phyloP scores from a whole-genome alignment of 805 yeast species.

The Citeromyces nyonsensis region DNA sequence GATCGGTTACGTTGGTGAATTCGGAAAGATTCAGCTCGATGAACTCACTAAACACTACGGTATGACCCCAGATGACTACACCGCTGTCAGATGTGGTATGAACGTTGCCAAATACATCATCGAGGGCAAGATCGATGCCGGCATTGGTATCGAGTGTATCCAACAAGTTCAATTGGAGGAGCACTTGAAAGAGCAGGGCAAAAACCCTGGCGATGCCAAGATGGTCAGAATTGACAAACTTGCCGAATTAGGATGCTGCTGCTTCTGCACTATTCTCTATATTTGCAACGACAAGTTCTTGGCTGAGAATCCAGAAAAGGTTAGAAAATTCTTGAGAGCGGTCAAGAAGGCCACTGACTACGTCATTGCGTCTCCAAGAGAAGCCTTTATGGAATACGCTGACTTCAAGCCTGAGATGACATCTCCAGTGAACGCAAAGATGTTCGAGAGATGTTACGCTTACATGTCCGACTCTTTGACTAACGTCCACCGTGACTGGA shows the following conservation, averaged over 20 bases:
- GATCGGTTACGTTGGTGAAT: constrained; percentile 44
- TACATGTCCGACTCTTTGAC: constrained; percentile 34
- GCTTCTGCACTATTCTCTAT: constrained; percentile 41
- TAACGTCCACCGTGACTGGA: constrained; percentile 43
- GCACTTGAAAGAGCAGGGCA: constrained; percentile 24
- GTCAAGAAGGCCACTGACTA: constrained; percentile 34
- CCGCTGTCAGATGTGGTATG: constrained; percentile 46
- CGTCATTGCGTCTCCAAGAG: constrained; percentile 23
- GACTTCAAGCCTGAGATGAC: constrained; percentile 32
- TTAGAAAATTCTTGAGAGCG: constrained; percentile 26
- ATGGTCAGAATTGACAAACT: constrained; percentile 40
- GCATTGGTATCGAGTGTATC: constrained; percentile 43
- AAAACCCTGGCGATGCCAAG: constrained; percentile 27
- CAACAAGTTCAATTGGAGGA: constrained; percentile 45
- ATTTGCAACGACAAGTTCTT: constrained; percentile 35
- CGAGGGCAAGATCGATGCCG: constrained; percentile 40
- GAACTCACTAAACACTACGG: constrained; percentile 40
- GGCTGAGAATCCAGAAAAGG: constrained; percentile 27
- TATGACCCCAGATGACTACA: constrained; percentile 37
- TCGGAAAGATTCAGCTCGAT: constrained; percentile 42
- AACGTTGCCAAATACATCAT: constrained; percentile 39
- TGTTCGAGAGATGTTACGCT: constrained; percentile 37
- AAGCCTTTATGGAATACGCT: constrained; percentile 28
- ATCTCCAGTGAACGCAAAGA: constrained; percentile 22
- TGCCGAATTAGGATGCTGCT: constrained; percentile 43